Base-by-base conservation (phyloP, 192 early-diverging fungal genomes). In the Gorgonomyces haynaldii region DNA sequence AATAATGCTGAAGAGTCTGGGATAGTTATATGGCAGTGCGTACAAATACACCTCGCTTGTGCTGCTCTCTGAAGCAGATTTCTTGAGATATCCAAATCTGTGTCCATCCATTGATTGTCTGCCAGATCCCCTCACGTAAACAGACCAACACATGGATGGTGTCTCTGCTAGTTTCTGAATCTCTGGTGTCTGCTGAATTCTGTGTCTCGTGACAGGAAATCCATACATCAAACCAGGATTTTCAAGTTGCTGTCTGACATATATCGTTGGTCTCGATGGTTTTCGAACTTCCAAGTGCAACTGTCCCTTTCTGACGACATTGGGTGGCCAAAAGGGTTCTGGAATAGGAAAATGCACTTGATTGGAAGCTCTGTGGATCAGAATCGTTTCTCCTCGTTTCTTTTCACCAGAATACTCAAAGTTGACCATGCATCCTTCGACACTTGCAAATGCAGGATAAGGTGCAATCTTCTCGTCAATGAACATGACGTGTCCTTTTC, bases 1-100 rank as follows among this genome's bases (percentile, higher is more conserved):
- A 22, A 86, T 56, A 16, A 84, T 53, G 23, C 65, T 73, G 58
- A 87, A 89, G n/a, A 87, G 62, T 26, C 64, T 68, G 1, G 79
- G 75, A 50, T 77, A 89, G 52, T 87, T 85, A 58, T 89, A 89
- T 1, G 86, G 81, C 37, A 86, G 57, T 3, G 85, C 60, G 29
- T 82, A 85, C 52, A 89, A 50, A 23, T 81, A 81, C 25, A 89
- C 86, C 2, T 70, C 69, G 25, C 74, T 70, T 15, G 64, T 62
- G 1, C 72, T 67, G 52, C 74, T 81, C 22, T 76, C 73, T 47
- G n/a, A n/a, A n/a, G n/a, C n/a, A n/a, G n/a, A n/a, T n/a, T n/a
- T n/a, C 32, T 81, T 81, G 27, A 89, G 52, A 23, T 81, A 82
- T 10, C 85, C 86, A 54, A 86, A 87, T 1, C 84, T 79, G 34